These are phyloP conservation scores for Balamuthia mandrillaris DNA, from an alignment of 208 protist species.

Conservation along the genomic window DNA sequence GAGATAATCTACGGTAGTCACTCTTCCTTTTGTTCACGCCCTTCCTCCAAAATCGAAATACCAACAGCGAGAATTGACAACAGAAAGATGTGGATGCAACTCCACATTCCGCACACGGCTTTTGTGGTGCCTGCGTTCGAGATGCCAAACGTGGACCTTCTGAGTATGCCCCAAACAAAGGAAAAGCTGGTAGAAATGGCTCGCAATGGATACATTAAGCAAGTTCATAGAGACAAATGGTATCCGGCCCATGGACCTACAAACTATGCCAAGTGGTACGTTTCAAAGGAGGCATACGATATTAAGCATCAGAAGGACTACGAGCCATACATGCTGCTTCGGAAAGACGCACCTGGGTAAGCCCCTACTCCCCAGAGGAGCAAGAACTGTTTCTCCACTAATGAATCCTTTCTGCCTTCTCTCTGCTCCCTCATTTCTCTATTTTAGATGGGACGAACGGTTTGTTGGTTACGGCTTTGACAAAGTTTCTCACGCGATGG, in stretches of 20 bases:
- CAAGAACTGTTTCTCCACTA: too few relatives aligned
- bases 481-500: neutral
- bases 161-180: neutral
- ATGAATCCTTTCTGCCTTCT: neutral
- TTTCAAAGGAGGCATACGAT: neutral
- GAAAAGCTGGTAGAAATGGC: neutral
- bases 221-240: conserved; percentile 10
- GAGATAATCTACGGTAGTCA: neutral
- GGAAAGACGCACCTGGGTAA: neutral
- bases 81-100: neutral
- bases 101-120: neutral
- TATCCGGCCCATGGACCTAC: neutral
- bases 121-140: neutral
- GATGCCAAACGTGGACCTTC: neutral
- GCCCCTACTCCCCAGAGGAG: neutral
- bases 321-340: neutral
- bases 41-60: too few relatives aligned
- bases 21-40: too few relatives aligned
- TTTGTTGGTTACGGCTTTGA: neutral
- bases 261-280: neutral
- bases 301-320: neutral
- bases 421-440: too few relatives aligned
- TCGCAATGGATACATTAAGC: neutral
- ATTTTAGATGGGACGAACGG: neutral
- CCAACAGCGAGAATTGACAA: too few relatives aligned